Evolutionary conservation across 108 stramenopile genomes (phyloP).

Genomic region (Cyclotella baltica): DNA sequence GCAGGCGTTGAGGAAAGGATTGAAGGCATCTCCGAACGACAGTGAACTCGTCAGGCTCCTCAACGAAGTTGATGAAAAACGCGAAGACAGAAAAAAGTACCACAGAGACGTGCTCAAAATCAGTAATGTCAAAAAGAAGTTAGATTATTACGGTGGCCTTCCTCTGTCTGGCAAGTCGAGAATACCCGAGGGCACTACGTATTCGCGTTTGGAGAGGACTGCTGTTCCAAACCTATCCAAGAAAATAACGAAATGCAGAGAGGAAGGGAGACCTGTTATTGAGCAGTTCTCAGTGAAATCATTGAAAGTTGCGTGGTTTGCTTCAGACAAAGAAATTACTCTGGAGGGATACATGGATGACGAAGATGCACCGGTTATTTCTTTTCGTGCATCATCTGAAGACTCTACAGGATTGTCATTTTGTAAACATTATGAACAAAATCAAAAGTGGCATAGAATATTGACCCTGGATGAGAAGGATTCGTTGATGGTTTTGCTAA

Average conservation of each 20-base stretch:
- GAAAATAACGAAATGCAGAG: too few relatives aligned
- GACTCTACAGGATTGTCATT: too few relatives aligned
- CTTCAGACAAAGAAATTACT: too few relatives aligned
- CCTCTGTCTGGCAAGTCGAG: neutral
- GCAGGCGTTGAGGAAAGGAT: neutral
- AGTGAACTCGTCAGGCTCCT: neutral
- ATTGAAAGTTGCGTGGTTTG: too few relatives aligned
- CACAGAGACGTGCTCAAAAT: too few relatives aligned
- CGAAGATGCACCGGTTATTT: too few relatives aligned
- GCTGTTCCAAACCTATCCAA: neutral
- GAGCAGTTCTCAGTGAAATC: too few relatives aligned
- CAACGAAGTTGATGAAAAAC: too few relatives aligned
- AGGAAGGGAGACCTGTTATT: too few relatives aligned
- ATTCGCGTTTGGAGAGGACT: neutral
- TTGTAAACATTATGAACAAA: neutral
- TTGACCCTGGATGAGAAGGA: neutral
- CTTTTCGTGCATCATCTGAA: too few relatives aligned
- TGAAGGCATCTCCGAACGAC: neutral
- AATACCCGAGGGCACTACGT: neutral
- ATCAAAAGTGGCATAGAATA: neutral
- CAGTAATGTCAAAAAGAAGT: neutral
- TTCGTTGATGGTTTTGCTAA: neutral
- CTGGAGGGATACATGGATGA: too few relatives aligned
- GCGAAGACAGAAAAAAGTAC: too few relatives aligned
- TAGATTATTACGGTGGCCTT: neutral